Conservation (phyloP, 805 yeast genomes). For the Wickerhamomyces bovis region DNA sequence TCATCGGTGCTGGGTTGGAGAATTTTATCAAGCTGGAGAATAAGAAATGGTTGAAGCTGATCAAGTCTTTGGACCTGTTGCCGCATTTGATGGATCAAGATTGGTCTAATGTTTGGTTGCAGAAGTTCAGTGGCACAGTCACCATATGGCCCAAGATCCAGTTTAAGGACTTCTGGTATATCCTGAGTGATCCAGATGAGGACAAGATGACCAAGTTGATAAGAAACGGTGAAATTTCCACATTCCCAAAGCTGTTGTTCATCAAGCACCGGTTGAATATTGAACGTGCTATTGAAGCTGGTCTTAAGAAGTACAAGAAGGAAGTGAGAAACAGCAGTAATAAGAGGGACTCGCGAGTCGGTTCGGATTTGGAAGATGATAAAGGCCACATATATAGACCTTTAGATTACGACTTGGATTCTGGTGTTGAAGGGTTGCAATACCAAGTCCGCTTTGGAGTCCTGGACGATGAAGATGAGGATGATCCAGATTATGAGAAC, state of each 20-base stretch:
- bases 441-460: slow-evolving; percentile 10
- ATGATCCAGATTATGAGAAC: neutral
- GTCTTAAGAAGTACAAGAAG: slow-evolving; percentile 29
- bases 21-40: slow-evolving; percentile 67
- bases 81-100: slow-evolving; percentile 70
- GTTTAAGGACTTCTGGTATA: slow-evolving; percentile 53
- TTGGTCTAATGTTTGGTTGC: slow-evolving; percentile 75
- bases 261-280: slow-evolving; percentile 57
- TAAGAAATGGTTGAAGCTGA: slow-evolving; percentile 67
- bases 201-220: slow-evolving; percentile 51
- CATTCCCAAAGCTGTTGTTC: slow-evolving; percentile 62
- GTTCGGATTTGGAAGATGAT: slow-evolving; percentile 10
- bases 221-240: slow-evolving; percentile 54
- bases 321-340: neutral
- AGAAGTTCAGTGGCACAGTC: slow-evolving; percentile 66
- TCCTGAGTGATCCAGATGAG: slow-evolving; percentile 63
- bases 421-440: slow-evolving; percentile 3
- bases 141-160: slow-evolving; percentile 70
- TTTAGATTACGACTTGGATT: slow-evolving; percentile 1
- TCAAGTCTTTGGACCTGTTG: slow-evolving; percentile 56
- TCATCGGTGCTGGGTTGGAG: slow-evolving; percentile 65
- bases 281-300: slow-evolving; percentile 58
- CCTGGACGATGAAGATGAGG: slow-evolving; percentile 1
- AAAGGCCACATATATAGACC: neutral
- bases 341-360: slow-evolving; percentile 3